Base-by-base conservation (phyloP, 2,329 filamentous ascomycete species). In the Chaetomiaceae sp. region DNA sequence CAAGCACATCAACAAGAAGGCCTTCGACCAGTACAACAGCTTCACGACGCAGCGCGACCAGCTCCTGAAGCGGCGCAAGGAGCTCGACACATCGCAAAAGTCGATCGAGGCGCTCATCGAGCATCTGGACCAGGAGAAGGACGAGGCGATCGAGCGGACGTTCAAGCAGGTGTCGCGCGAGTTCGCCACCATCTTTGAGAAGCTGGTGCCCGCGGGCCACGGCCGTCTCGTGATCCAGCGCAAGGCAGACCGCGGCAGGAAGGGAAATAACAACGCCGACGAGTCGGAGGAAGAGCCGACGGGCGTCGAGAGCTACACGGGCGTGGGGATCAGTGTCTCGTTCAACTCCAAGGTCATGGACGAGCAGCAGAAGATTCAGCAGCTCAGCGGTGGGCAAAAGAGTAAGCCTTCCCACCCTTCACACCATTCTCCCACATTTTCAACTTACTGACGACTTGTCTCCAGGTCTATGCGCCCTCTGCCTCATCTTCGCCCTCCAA, bases 1-100 rank as follows among this genome's bases (percentile, higher is more conserved):
- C 74, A 90, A 91, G 51, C 90, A 96, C 65, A 91, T 99, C 73
- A 99, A 99, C 81, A 99, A 97, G 75, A 97, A 99, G 74, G 94
- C 94, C 0, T 96, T 97, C 67, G 95, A 99, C 72, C 94, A 99
- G 70, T 99, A 97, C 75, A 95, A 92, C 74, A 95, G 86, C 73
- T 99, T 97, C 69, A 96, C 92, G 7, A 88, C 85, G 47, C 90
- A 96, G 71, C 87, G 95, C 53, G 91, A 96, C 58, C 87, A 87
- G 20, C 78, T 99, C 17, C 88, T 88, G 46, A 87, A 88, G 65
- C 87, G 94, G 61, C 84, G 92, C 46, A 82, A 86, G 63, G 94
- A 97, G 68, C 83, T 99, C 11, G 90, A 96, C 63, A 85, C 84
- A 14, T 92, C 89, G 3, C 90, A 95, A 62, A 79, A 78, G 33